Evolutionary conservation across 2,329 filamentous ascomycete species (phyloP), one percentile per base, ranked within the genome.

Genomic region (Fusarium kyushuense): DNA sequence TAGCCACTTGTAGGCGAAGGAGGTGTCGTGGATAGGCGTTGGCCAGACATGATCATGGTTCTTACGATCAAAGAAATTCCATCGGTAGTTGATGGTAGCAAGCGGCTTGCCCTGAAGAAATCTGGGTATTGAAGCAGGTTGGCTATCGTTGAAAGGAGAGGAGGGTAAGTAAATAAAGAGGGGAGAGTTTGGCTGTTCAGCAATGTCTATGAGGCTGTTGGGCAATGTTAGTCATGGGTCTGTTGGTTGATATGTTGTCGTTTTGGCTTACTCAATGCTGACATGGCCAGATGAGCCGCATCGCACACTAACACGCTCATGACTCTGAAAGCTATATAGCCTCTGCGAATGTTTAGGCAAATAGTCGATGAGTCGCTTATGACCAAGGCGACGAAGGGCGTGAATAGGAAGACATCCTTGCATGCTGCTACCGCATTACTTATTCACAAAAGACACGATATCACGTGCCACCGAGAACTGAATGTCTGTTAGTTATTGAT

Each of bases 11-110:
- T 87, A 90, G 49, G 83, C 86, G 64, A 83, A 83, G 27, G 81
- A 72, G 2, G 82, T 79, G 71, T 90, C 88, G 64, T 89, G 86
- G 25, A 89, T 74, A 2, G 87, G 86, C 2, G 79, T 81, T 2
- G 88, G 87, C 84, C 88, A 90, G 51, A 65, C 23, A 27, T 62
- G 51, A 13, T 61, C 32, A 5, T 25, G 73, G 2, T 80, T 65
- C n/a, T 33, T 38, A 25, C 23, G 61, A 47, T 72, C 72, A 19
- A 63, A 65, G 5, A 60, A 75, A 10, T 74, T 74, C 88, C 88
- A 90, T 17, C 87, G 82, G 74, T 90, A 90, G 72, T 88, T 85
- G 72, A 90, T 86, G 56, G 82, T 82, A 8, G 83, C 86, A 1
- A 86, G 81, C 3, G 86, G 82, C 35, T 79, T 79, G 16, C 75